Evolutionary conservation across 305 asterid species (phyloP).

Genomic region (Fraxinus platypoda): DNA sequence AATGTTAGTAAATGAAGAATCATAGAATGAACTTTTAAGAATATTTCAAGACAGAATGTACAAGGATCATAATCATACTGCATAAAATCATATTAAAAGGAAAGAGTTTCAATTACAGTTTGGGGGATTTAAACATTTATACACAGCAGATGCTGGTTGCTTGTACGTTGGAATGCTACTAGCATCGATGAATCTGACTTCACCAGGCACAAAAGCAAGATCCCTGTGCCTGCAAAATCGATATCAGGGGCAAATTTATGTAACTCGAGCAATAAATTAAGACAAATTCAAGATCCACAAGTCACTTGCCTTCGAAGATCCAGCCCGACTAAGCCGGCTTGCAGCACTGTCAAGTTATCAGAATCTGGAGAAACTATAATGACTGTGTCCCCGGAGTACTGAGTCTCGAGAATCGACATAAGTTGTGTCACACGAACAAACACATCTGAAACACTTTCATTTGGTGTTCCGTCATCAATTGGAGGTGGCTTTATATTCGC

Average conservation of each 20-base stretch:
- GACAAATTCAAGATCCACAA: background rate
- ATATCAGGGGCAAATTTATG: background rate
- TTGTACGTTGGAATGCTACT: slow-evolving; percentile 68
- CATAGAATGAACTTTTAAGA: background rate
- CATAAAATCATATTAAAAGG: background rate
- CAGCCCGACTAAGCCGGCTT: slow-evolving; percentile 83
- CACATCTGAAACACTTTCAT: slow-evolving; percentile 83
- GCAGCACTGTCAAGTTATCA: slow-evolving; percentile 72
- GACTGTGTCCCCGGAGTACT: slow-evolving; percentile 71
- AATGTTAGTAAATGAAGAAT: background rate
- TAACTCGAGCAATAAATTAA: background rate
- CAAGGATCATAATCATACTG: background rate
- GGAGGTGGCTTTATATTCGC: slow-evolving; percentile 84
- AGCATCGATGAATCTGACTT: slow-evolving; percentile 71
- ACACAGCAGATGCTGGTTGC: slow-evolving; percentile 75
- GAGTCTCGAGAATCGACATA: slow-evolving; percentile 94
- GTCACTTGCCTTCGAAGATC: slow-evolving; percentile 69
- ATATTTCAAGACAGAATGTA: background rate
- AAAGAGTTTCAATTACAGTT: slow-evolving; percentile 46
- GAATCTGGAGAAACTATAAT: slow-evolving; percentile 90
- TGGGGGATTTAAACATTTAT: slow-evolving; percentile 86
- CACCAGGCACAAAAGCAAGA: slow-evolving; percentile 74
- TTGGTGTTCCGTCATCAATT: slow-evolving; percentile 79
- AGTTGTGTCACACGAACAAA: slow-evolving; percentile 91
- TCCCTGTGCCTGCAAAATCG: slow-evolving; percentile 61